phyloP scores from a whole-genome alignment of 768 basidiomycete species.

The Trametes coccinea region DNA sequence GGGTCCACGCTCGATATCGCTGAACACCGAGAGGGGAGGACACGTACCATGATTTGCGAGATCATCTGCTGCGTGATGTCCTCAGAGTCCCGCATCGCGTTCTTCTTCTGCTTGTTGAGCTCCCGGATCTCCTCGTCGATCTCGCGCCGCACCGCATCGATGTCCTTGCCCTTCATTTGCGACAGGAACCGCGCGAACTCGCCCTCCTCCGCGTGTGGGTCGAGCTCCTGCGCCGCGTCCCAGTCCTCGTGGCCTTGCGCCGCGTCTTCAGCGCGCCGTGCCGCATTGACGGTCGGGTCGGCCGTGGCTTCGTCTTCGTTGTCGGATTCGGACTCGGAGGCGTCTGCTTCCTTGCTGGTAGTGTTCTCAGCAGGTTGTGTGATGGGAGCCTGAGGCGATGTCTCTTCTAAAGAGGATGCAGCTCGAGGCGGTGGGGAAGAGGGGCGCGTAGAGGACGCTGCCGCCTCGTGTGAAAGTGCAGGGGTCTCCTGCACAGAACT shows the following conservation, averaged over 20 bases:
- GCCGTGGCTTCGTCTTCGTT: slow-evolving; percentile 29
- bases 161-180: slow-evolving; percentile 82
- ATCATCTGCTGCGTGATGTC: slow-evolving; percentile 96
- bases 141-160: slow-evolving; percentile 80
- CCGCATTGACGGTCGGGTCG: slow-evolving; percentile 1
- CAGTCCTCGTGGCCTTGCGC: slow-evolving; percentile 47
- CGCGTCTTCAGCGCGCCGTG: slow-evolving; percentile 31
- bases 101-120: slow-evolving; percentile 81
- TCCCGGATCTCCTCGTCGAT: slow-evolving; percentile 89
- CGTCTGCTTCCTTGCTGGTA: not conserved
- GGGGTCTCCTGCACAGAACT: not conserved
- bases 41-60: slow-evolving; percentile 65
- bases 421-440: not conserved
- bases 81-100: slow-evolving; percentile 91
- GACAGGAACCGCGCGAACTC: slow-evolving; percentile 94
- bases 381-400: not conserved
- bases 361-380: not conserved
- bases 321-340: slow-evolving; percentile 15
- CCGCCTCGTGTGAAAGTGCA: not conserved
- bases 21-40: not conserved
- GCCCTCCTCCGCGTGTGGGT: slow-evolving; percentile 73
- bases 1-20: not conserved
- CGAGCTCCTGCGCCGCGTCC: slow-evolving; percentile 88
- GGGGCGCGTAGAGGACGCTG: not conserved
- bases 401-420: not conserved